Evolutionary conservation across 2,329 filamentous ascomycete species (phyloP).

Genomic region (Didymella arachidicola): DNA sequence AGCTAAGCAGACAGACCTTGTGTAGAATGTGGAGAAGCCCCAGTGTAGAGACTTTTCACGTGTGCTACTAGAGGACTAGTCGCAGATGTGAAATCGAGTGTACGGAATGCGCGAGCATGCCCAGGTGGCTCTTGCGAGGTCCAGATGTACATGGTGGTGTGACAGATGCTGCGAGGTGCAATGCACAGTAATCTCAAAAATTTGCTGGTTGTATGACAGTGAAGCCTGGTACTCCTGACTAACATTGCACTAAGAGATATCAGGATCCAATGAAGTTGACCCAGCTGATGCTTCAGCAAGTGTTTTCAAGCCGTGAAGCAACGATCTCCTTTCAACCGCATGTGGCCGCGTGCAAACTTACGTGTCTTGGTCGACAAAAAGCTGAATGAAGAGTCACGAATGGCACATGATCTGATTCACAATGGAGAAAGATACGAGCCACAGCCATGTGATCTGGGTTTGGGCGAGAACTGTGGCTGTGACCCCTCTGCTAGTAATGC

Average conservation of each 20-base stretch:
- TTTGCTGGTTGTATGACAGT: neutral
- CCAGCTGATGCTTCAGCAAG: neutral
- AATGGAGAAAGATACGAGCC: conserved; percentile 22
- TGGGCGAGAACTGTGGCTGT: conserved; percentile 33
- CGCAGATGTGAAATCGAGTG: neutral
- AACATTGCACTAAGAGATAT: neutral
- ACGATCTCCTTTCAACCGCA: neutral
- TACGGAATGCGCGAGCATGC: conserved; percentile 1
- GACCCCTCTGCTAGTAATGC: conserved; percentile 6
- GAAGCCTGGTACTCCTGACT: neutral
- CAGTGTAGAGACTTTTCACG: conserved; percentile 1
- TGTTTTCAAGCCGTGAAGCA: neutral
- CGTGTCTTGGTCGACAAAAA: conserved; percentile 27
- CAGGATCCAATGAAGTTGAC: neutral
- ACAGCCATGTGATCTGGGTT: conserved; percentile 29
- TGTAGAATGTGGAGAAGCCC: conserved; percentile 10
- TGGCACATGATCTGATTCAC: conserved; percentile 7
- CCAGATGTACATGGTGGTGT: neutral
- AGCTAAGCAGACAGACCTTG: conserved; percentile 24
- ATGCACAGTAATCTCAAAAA: neutral
- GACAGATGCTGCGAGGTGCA: neutral
- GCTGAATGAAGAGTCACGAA: conserved; percentile 26
- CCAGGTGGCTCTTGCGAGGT: neutral
- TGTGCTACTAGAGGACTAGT: neutral
- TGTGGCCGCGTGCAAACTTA: conserved; percentile 23